phyloP scores from a whole-genome alignment of 345 rosid genomes.

The Lepidium didymum region DNA sequence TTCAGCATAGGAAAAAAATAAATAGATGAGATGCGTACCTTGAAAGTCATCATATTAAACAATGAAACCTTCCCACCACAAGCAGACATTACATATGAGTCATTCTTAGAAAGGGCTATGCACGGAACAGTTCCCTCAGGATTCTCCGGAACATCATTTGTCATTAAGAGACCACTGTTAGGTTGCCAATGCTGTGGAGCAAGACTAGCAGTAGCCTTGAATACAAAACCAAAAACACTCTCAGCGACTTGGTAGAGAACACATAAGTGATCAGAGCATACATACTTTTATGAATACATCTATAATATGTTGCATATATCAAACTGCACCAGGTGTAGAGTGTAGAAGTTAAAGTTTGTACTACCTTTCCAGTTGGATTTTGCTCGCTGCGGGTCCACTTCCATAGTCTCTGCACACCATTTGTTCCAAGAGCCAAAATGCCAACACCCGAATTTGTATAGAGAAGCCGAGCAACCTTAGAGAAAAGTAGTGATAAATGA shows the following conservation, averaged over 20 bases:
- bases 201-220: slow-evolving; percentile 57
- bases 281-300: neutral
- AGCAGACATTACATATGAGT: slow-evolving; percentile 60
- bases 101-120: slow-evolving; percentile 55
- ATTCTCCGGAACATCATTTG: slow-evolving; percentile 63
- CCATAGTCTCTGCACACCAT: slow-evolving; percentile 52
- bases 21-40: slow-evolving; percentile 22
- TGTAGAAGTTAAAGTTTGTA: neutral
- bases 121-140: slow-evolving; percentile 47
- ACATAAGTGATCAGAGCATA: neutral
- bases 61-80: slow-evolving; percentile 50
- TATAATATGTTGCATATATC: neutral
- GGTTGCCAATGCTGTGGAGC: slow-evolving; percentile 78
- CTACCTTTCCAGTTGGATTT: slow-evolving; percentile 47
- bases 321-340: neutral
- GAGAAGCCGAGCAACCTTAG: slow-evolving; percentile 47
- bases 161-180: slow-evolving; percentile 63
- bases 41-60: slow-evolving; percentile 57
- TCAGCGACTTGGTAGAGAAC: neutral
- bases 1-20: neutral
- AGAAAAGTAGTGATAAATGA: neutral
- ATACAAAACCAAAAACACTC: neutral
- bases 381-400: slow-evolving; percentile 49
- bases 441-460: slow-evolving; percentile 51
- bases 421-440: slow-evolving; percentile 39